Base-by-base conservation (phyloP, 2,329 filamentous ascomycete genomes). In the Penicillium sp. region DNA sequence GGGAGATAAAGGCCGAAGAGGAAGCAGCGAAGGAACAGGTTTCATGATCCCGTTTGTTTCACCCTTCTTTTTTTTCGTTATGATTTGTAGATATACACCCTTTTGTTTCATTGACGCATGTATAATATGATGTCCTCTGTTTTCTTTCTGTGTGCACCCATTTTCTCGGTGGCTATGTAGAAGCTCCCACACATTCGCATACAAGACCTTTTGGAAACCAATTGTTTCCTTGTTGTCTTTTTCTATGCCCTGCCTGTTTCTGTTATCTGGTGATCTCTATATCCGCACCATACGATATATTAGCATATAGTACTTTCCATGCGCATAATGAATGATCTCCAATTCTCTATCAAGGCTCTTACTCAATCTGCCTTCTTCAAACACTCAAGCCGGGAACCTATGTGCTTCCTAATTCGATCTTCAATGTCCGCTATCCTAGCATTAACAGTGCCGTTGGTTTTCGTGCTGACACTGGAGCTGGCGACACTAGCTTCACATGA, bases 1-100 rank as follows among this genome's bases (percentile, higher is more conserved):
- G 64, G 55, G 66, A 74, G 54, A 75, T 74, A 61, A 70, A 74
- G 53, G 71, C 63, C 26, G 73, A 76, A 61, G 75, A 77, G 56
- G 73, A 77, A 58, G 72, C 70, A 44, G 51, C 46, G 34, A 44
- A 49, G 60, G 70, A 70, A 54, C 56, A 59, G 29, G 56, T 47
- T 38, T 58, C 55, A 42, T 61, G 50, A 62, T 55, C 36, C 52
- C 45, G 16, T 27, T 23, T 23, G 35, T 38, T 13, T 16, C 46
- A 30, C 51, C 46, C 23, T 23, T 45, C 42, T 48, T 42, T 41
- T 23, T 43, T 39, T 41, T 51, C n/a, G n/a, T 43, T 58, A 54
- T 29, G 43, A 57, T 51, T 34, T 56, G 53, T 61, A 57, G n/a
- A 54, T 61, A 53, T 56, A 34, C 38, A 36, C 36, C 27, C 13